A percentile compares a stretch with the other conserved stretches of the same genome.
Conservation (phyloP, 2,329 filamentous ascomycete species). For the Aureobasidium mangrovei region DNA sequence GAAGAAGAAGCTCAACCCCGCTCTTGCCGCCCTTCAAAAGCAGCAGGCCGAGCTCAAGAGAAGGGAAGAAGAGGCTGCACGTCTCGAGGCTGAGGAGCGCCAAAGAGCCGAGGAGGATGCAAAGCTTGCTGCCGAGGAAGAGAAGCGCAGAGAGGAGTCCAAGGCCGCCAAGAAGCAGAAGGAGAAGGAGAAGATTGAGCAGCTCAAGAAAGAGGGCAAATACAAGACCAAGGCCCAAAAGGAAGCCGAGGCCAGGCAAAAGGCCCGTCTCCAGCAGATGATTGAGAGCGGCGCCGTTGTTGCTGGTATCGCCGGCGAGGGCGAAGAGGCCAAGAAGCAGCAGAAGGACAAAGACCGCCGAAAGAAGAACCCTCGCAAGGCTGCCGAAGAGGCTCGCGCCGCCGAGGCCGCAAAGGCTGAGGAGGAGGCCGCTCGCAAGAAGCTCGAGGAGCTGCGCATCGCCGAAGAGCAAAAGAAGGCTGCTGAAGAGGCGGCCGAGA, state of each 20-base stretch:
- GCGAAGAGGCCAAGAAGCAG: constrained; percentile 68
- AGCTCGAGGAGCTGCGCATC: constrained; percentile 45
- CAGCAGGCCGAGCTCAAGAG: constrained; percentile 70
- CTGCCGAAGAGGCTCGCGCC: constrained; percentile 44
- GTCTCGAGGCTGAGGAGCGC: constrained; percentile 53
- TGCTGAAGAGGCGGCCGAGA: constrained; percentile 67
- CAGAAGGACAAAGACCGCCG: constrained; percentile 62
- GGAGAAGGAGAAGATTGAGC: constrained; percentile 77
- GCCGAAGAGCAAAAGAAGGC: constrained; percentile 63
- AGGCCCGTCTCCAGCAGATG: constrained; percentile 78
- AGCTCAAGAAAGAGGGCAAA: constrained; percentile 80
- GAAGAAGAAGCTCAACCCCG: constrained; percentile 80
- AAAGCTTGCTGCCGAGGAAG: constrained; percentile 58
- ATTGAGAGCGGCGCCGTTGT: constrained; percentile 61
- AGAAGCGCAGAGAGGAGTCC: constrained; percentile 60
- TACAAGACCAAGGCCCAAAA: constrained; percentile 80
- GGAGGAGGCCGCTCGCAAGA: constrained; percentile 48
- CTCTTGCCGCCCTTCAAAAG: constrained; percentile 64
- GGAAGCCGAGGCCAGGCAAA: constrained; percentile 69
- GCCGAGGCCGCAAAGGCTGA: constrained; percentile 28
- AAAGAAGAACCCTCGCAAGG: constrained; percentile 63
- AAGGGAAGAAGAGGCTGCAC: constrained; percentile 55
- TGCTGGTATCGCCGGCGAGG: constrained; percentile 47
- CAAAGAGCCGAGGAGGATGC: constrained; percentile 58
- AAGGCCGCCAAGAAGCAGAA: constrained; percentile 73